Conservation (phyloP, 306 rosid genomes). For the Gynostemma pentaphyllum region DNA sequence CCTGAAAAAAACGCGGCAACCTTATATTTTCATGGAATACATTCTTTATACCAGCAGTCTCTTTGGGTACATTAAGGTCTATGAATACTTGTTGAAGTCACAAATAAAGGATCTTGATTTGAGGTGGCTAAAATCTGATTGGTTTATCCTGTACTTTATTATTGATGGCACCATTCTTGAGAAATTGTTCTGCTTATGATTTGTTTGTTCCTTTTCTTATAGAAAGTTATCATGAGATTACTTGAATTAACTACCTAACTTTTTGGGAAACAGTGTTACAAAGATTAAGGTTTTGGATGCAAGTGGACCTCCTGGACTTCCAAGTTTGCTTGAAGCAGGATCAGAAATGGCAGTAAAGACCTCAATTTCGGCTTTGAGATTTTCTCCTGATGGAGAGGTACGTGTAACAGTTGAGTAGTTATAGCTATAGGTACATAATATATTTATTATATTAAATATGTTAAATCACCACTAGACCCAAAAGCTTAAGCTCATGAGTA, state of each 20-base stretch:
- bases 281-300: constrained; percentile 88
- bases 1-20: no score
- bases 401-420: constrained; percentile 2
- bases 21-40: no score
- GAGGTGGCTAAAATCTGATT: no score
- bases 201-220: not conserved
- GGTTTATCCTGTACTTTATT: not conserved
- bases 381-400: constrained; percentile 99
- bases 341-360: constrained; percentile 44
- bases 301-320: constrained; percentile 99
- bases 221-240: not conserved
- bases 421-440: not conserved
- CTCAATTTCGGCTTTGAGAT: constrained; percentile 84
- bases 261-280: constrained; percentile 41
- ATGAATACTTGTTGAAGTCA: no score
- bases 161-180: not conserved
- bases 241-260: not conserved
- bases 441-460: no score
- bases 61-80: no score
- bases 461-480: no score
- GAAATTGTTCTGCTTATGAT: not conserved
- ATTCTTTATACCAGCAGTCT: no score
- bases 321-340: constrained; percentile 56
- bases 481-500: no score
- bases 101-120: no score